Conservation (phyloP, 441 rosid genomes). For the Bruguiera hainesii region DNA sequence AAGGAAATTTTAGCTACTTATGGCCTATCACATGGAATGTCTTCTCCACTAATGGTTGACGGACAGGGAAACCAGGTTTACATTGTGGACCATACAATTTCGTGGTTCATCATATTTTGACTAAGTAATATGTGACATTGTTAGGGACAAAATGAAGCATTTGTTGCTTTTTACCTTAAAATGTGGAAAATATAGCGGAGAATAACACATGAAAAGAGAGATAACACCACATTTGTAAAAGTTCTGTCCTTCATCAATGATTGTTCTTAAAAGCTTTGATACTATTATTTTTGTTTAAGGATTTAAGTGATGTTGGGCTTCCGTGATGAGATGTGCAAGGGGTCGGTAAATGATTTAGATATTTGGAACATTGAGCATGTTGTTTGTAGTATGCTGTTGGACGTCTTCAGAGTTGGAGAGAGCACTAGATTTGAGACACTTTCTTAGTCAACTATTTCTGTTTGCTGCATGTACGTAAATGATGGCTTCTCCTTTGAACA, state of each 20-base stretch:
- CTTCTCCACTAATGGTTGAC: constrained; percentile 55
- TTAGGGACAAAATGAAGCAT: not conserved
- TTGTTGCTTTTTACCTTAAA: not conserved
- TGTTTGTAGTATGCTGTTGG: not conserved
- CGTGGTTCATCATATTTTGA: not conserved
- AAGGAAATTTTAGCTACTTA: constrained; percentile 71
- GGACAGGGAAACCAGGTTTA: constrained; percentile 79
- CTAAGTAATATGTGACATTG: not conserved
- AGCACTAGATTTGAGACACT: constrained; percentile 3
- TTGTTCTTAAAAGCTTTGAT: constrained; percentile 1
- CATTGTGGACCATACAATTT: constrained; percentile 12
- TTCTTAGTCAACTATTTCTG: not conserved
- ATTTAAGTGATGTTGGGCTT: no score
- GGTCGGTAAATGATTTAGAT: not conserved
- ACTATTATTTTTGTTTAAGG: no score
- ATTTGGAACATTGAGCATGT: not conserved
- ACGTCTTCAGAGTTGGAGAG: not conserved
- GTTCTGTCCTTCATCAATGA: not conserved
- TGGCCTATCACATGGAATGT: constrained; percentile 70
- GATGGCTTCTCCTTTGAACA: not conserved
- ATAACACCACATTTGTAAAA: not conserved
- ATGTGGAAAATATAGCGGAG: not conserved
- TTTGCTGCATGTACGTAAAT: not conserved
- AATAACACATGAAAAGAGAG: not conserved
- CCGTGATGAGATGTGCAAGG: not conserved